Percentiles rank a stretch among this genome's conserved stretches.
Evolutionary conservation across 2,329 filamentous ascomycete species (phyloP).

Genomic region (Fusarium paranaense): DNA sequence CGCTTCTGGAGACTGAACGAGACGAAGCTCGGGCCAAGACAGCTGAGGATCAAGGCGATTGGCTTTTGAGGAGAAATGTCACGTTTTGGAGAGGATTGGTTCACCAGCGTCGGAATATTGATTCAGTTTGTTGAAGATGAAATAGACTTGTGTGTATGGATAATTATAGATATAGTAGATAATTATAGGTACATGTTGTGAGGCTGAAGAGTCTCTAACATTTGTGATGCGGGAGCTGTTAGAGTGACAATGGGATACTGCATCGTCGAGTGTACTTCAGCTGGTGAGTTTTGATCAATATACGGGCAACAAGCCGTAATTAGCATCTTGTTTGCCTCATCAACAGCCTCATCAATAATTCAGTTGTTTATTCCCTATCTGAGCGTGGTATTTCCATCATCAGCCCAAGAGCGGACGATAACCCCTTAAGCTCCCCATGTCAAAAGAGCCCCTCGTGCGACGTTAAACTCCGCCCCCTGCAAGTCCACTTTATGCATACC

Average conservation of each 20-base stretch:
- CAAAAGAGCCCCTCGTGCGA: conserved; percentile 23
- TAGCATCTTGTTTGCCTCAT: not conserved
- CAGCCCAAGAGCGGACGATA: conserved; percentile 16
- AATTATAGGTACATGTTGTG: not conserved
- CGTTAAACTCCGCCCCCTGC: conserved; percentile 25
- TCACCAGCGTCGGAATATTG: not conserved
- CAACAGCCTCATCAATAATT: conserved; percentile 1
- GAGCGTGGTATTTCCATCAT: conserved; percentile 24
- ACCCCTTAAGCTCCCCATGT: conserved; percentile 20
- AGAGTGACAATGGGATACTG: not conserved
- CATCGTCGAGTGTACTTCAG: not conserved
- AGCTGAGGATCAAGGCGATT: conserved; percentile 1
- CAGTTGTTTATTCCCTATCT: conserved; percentile 3
- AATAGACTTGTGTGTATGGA: not conserved
- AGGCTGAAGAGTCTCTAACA: not conserved
- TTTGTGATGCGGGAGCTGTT: not conserved
- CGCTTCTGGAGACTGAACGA: conserved; percentile 13
- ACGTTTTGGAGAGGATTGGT: not conserved
- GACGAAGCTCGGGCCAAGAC: conserved; percentile 34
- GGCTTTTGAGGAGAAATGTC: conserved; percentile 29
- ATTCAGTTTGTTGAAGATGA: not conserved
- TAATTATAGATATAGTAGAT: not conserved
- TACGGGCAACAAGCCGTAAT: not conserved
- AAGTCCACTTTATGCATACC: conserved; percentile 39
- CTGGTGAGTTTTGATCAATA: not conserved